These are phyloP conservation scores for Linnemannia hyalina DNA, from an alignment of 192 early-diverging fungal species.

Conservation along the genomic window DNA sequence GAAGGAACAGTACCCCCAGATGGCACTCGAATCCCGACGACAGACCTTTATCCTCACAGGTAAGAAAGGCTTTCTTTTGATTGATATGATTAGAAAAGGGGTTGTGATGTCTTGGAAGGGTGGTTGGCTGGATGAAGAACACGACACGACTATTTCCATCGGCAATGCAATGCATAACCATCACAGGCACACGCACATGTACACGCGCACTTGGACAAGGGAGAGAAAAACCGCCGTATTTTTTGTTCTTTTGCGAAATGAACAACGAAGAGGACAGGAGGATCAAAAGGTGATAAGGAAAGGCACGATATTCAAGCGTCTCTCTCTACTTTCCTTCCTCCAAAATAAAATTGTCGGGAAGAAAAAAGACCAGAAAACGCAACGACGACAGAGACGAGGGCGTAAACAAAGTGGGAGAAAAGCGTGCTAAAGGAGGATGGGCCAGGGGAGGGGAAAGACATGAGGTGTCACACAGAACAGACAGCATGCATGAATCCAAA, in stretches of 20 bases:
- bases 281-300: background rate
- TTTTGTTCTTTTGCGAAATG: background rate
- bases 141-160: background rate
- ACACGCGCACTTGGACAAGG: background rate
- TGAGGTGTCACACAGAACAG: slow-evolving; percentile 10
- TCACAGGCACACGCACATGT: background rate
- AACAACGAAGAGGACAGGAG: background rate
- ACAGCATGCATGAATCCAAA: slow-evolving; percentile 26
- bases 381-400: slow-evolving; percentile 9
- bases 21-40: slow-evolving; percentile 41
- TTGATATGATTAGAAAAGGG: background rate
- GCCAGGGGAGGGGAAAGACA: background rate
- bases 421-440: background rate
- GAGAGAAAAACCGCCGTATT: background rate
- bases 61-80: slow-evolving; percentile 16
- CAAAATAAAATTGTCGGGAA: background rate
- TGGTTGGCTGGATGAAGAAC: background rate
- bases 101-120: background rate
- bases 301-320: too few species aligned
- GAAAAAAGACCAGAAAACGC: background rate
- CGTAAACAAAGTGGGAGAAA: slow-evolving; percentile 28
- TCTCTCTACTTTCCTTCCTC: background rate
- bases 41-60: slow-evolving; percentile 62
- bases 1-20: slow-evolving; percentile 36
- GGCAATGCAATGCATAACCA: slow-evolving; percentile 7